A percentile compares a stretch with the other conserved stretches of the same genome.
These are phyloP conservation scores for Phytopythium helicoides DNA, from an alignment of 352 stramenopile species.

Conservation along the genomic window DNA sequence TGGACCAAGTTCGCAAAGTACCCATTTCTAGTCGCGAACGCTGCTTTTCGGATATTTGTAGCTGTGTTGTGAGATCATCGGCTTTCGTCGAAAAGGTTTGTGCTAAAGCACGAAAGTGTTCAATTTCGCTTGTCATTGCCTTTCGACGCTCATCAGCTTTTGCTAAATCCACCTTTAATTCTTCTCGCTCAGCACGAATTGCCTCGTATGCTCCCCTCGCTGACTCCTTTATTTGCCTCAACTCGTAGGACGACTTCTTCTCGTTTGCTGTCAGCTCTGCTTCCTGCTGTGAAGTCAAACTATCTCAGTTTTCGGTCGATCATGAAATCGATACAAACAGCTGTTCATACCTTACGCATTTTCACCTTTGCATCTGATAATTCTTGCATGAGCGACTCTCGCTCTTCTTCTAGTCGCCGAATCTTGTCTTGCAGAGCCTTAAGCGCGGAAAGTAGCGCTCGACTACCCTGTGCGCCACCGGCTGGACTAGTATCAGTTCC, in stretches of 20 bases:
- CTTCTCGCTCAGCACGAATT: slow-evolving; percentile 50
- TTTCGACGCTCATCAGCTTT: slow-evolving; percentile 45
- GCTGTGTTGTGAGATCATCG: slow-evolving; percentile 47
- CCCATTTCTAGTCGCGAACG: slow-evolving; percentile 27
- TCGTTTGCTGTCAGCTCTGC: slow-evolving; percentile 44
- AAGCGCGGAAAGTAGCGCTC: slow-evolving; percentile 64
- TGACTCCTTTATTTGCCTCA: slow-evolving; percentile 66
- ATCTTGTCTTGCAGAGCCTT: slow-evolving; percentile 85
- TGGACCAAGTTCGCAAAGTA: slow-evolving; percentile 6
- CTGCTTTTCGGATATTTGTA: slow-evolving; percentile 46
- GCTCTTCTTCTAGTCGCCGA: slow-evolving; percentile 59
- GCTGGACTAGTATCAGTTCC: slow-evolving; percentile 1
- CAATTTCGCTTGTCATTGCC: slow-evolving; percentile 37
- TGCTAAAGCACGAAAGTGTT: slow-evolving; percentile 49
- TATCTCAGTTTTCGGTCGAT: background rate
- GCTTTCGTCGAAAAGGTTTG: slow-evolving; percentile 50
- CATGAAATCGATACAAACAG: background rate
- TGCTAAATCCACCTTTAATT: slow-evolving; percentile 57
- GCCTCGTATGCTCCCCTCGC: slow-evolving; percentile 62
- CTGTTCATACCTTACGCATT: slow-evolving; percentile 37
- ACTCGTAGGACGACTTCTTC: slow-evolving; percentile 71
- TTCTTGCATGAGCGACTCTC: slow-evolving; percentile 51
- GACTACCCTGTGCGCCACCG: slow-evolving; percentile 39
- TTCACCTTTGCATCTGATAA: slow-evolving; percentile 57
- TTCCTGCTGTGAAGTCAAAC: slow-evolving; percentile 23